Evolutionary conservation across 2,329 filamentous ascomycete species (phyloP), one percentile per base, ranked within the genome.

Genomic region (Epichloe coenophiala): DNA sequence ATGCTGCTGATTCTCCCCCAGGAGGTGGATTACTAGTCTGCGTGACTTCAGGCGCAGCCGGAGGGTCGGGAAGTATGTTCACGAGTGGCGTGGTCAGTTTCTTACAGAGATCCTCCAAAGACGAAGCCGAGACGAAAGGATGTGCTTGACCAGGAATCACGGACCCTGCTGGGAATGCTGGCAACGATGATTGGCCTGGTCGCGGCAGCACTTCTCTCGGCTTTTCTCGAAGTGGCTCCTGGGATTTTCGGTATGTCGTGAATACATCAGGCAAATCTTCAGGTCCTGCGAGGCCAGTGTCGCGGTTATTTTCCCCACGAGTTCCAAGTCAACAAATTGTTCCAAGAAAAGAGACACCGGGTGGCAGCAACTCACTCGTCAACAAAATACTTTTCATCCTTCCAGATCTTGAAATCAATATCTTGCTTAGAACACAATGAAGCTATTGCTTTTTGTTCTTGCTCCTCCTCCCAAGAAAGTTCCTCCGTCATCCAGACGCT

Each of bases 371-470:
- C 84, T 66, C 69, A 90, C 86, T 90, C 84, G 59, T 90, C 83
- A 47, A 90, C 73, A 53, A 82, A 82, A 57, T 86, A 90, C 62
- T 90, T 91, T 64, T 89, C 86, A 58, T 91, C 86, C 0, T 66
- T 64, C 78, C 81, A 89, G 1, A 81, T 52, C 61, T 77, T 77
- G 62, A 88, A 86, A 1, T 79, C 72, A 4, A 81, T 69, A 1
- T 70, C 71, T 3, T 73, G 65, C 12, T 72, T 63, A 21, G 74
- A 65, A 50, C 84, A 81, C 0, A 78, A 60, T 0, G 68, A 61
- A 31, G 72, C 70, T 2, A 87, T 70, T 1, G 68, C 68, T 21
- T 69, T 64, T 57, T 88, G 81, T 49, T 90, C 84, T 4, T 68
- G 64, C 51, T 76, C 74, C 62, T 91, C 86, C 57, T 91, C 86